A percentile compares a stretch with the other conserved stretches of the same genome.
Evolutionary conservation across 108 stramenopile species (phyloP).

Genomic region (Nitzschia palea): DNA sequence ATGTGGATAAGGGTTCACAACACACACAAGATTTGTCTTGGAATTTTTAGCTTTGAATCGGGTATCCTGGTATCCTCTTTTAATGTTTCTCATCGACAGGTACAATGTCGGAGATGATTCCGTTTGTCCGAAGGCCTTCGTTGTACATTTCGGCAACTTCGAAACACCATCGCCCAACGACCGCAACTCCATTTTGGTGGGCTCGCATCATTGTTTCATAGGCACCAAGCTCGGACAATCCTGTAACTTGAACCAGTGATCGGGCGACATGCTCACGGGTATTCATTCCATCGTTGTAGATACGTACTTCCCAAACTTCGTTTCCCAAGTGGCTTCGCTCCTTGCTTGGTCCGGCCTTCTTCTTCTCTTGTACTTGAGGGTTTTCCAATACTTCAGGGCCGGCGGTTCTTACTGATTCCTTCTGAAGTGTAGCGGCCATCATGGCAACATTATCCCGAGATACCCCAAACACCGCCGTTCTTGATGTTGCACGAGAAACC

Average conservation of each 20-base stretch:
- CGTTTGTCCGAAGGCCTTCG: constrained; percentile 58
- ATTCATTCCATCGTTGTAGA: constrained; percentile 85
- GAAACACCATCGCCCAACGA: constrained; percentile 69
- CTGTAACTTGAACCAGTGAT: constrained; percentile 74
- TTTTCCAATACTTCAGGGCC: constrained; percentile 38
- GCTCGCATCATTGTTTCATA: constrained; percentile 86
- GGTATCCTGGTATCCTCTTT: background rate
- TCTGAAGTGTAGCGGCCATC: constrained; percentile 18
- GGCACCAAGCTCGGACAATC: constrained; percentile 64
- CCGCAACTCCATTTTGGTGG: constrained; percentile 79
- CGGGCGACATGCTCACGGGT: constrained; percentile 82
- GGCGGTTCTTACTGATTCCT: constrained; percentile 2
- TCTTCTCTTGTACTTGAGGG: background rate
- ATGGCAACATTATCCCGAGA: constrained; percentile 5
- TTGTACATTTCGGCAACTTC: constrained; percentile 81
- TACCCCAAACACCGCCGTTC: background rate
- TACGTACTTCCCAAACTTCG: constrained; percentile 69
- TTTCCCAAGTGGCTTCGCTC: constrained; percentile 8
- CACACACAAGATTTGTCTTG: background rate
- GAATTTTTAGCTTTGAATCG: background rate
- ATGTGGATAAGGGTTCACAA: no score
- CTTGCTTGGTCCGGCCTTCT: constrained; percentile 1
- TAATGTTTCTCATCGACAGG: constrained; percentile 23
- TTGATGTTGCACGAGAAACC: background rate
- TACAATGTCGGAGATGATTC: constrained; percentile 74